phyloP scores from a whole-genome alignment of 139 green algal genomes.

The Micractinium conductrix region DNA sequence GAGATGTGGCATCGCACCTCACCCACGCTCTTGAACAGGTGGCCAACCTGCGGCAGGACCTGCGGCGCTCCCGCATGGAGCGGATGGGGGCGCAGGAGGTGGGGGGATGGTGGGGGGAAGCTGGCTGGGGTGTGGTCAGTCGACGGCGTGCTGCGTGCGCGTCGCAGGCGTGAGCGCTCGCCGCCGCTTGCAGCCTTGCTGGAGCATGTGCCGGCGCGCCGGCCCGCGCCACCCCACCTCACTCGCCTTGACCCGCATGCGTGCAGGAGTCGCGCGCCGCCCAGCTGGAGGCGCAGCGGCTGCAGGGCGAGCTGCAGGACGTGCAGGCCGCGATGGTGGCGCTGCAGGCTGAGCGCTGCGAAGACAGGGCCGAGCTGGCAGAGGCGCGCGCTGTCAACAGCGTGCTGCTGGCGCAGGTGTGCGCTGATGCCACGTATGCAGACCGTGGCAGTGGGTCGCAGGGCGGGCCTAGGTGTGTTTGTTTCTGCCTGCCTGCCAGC shows the following conservation, averaged over 20 bases:
- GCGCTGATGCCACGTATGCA: too few relatives aligned
- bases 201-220: too few relatives aligned
- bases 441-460: too few relatives aligned
- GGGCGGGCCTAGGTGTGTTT: too few relatives aligned
- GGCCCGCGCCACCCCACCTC: too few relatives aligned
- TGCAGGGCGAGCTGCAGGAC: neutral
- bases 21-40: too few relatives aligned
- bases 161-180: too few relatives aligned
- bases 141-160: too few relatives aligned
- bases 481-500: neutral
- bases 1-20: too few relatives aligned
- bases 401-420: neutral
- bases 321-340: neutral
- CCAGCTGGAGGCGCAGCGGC: neutral
- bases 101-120: neutral
- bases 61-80: slow-evolving; percentile 9
- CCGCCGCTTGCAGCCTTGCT: too few relatives aligned
- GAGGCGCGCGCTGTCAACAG: neutral
- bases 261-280: neutral
- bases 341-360: neutral
- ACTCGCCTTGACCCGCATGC: too few relatives aligned
- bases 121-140: too few relatives aligned
- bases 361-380: neutral
- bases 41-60: slow-evolving; percentile 13
- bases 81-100: slow-evolving; percentile 22